Evolutionary conservation across 495 filamentous ascomycete species (phyloP).

Genomic region (Talaromyces wortmannii): DNA sequence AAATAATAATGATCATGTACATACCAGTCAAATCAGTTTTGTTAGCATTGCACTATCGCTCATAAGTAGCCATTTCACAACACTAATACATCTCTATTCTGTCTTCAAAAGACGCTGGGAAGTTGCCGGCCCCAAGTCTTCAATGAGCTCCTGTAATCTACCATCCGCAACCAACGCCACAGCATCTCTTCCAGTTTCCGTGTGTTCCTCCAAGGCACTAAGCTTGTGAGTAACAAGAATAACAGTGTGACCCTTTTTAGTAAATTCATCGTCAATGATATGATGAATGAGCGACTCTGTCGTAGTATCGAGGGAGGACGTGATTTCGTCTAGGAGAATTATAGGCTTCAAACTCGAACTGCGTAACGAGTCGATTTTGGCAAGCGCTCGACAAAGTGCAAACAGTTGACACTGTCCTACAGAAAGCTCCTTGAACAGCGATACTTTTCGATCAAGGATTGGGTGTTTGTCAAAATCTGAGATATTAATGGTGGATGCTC

Average conservation of each 20-base stretch:
- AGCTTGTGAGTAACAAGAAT: conserved; percentile 4
- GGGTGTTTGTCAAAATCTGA: not conserved
- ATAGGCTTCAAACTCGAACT: not conserved
- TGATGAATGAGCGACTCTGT: conserved; percentile 2
- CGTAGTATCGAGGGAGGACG: conserved; percentile 1
- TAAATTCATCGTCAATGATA: conserved; percentile 4
- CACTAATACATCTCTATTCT: too few species aligned
- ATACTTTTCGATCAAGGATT: not conserved
- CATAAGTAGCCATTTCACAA: too few species aligned
- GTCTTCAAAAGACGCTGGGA: not conserved
- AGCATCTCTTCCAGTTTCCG: not conserved
- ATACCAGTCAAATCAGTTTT: too few species aligned
- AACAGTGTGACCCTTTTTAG: conserved; percentile 1
- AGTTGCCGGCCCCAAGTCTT: not conserved
- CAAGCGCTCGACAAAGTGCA: conserved; percentile 2
- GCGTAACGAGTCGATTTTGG: not conserved
- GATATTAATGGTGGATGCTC: not conserved
- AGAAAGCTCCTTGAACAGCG: not conserved
- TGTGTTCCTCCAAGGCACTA: not conserved
- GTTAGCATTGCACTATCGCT: too few species aligned
- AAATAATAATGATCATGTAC: too few species aligned
- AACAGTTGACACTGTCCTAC: not conserved
- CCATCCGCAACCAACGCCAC: not conserved
- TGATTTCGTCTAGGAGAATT: conserved; percentile 6
- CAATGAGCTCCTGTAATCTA: not conserved